Base-by-base conservation (phyloP, 2,329 filamentous ascomycete genomes). In the Ceratocystis albifundus region DNA sequence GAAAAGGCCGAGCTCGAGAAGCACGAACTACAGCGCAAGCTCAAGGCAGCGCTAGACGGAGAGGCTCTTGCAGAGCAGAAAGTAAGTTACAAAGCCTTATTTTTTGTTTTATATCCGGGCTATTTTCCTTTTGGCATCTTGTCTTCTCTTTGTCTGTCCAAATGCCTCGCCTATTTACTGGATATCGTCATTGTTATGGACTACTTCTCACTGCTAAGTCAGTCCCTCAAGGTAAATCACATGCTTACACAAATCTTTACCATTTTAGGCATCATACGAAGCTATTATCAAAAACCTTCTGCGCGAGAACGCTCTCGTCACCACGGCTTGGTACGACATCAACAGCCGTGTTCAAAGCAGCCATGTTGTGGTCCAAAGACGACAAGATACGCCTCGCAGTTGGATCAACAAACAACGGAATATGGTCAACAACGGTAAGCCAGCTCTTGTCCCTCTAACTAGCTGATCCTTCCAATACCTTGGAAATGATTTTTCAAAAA, bases 261-360 rank as follows among this genome's bases (percentile, higher is more conserved):
- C 17, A 44, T 46, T 65, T n/a, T 71, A 84, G 79, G 79, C 80
- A 55, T 77, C 80, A 65, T 75, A 75, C 69, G 82, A 84, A 61
- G 77, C 82, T 72, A 76, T 79, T 63, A 82, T 89, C 72, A 84
- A 84, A 70, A 88, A 86, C 71, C 81, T 95, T 68, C 83, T 88
- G 74, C 84, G 88, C 71, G 90, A 95, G 75, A 90, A 90, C 74
- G 82, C 82, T 48, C 81, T 94, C 73, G 90, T 95, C 71, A 80
- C 87, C 30, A 88, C 86, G n/a, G 90, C 90, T 1, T 95, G 89
- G 89, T 92, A 92, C 76, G 89, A 93, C 74, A 82, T 94, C 71
- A 86, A 87, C 30, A 86, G 82, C 73, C 81, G 90, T 64, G 76
- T 95, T 70, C 89, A 94, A 76, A 91, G 88, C 77, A 93, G 92